Conservation (phyloP, 352 stramenopile genomes). For the Aphanomyces euteiches region DNA sequence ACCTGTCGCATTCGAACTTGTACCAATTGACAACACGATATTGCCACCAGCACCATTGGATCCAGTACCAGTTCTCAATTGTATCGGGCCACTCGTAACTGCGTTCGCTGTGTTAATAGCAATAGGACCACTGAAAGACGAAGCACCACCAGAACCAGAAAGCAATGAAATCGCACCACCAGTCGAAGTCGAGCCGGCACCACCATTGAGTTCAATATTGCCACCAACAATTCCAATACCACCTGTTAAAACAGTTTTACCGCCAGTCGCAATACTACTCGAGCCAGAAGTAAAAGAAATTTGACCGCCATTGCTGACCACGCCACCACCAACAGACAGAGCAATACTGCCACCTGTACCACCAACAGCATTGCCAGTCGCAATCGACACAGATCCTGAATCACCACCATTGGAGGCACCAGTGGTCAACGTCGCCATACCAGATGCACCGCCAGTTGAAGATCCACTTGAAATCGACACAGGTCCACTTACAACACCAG, state of each 20-base stretch:
- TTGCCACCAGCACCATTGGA: neutral
- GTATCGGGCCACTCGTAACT: neutral
- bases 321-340: conserved; percentile 5
- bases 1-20: neutral
- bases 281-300: conserved; percentile 2
- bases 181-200: neutral
- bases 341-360: conserved; percentile 15
- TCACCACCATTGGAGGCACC: neutral
- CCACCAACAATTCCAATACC: conserved; percentile 4
- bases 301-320: neutral
- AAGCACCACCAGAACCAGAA: neutral
- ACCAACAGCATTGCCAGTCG: conserved; percentile 4
- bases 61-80: neutral
- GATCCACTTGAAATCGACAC: conserved; percentile 10
- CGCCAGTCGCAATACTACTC: neutral
- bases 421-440: neutral
- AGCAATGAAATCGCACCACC: conserved; percentile 4
- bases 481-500: conserved; percentile 5
- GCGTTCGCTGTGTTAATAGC: neutral
- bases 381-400: neutral
- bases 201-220: conserved; percentile 2
- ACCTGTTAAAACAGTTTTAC: conserved; percentile 3
- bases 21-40: conserved; percentile 8
- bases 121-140: neutral
- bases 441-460: conserved; percentile 9